Evolutionary conservation across 164 flowering plant genomes (phyloP), one percentile per base, ranked within the genome.

Genomic region (Sedum album): DNA sequence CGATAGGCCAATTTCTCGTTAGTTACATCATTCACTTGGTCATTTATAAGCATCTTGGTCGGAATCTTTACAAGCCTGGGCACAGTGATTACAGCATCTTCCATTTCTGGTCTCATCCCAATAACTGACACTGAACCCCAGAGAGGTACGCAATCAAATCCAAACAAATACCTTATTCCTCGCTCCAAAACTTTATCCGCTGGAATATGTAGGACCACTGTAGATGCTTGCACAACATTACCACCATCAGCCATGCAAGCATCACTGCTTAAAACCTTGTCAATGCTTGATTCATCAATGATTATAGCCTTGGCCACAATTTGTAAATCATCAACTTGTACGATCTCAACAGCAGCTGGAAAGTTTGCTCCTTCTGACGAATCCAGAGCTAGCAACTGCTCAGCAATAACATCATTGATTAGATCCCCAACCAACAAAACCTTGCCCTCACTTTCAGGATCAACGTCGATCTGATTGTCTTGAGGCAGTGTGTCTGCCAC

Each of bases 51-150:
- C 85, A 82, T 77, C 36, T 73, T 74, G 68, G 76, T 74, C 18
- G 85, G 85, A 72, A 79, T 73, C 70, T 77, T 74, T 55, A 76
- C 38, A 36, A 73, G 77, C 46, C 76, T 74, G 41, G 85, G 82
- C 5, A 65, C 72, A 48, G 74, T 71, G 25, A 81, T 70, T 55
- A 82, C 71, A 26, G 82, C 75, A 73, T 82, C 85, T 69, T 82
- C 85, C 85, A 82, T 82, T 68, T 82, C 85, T 5, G 79, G 75
- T 70, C 85, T 76, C 42, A 70, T 65, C 63, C 85, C 85, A 36
- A 76, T 42, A 5, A 76, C 70, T 17, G 79, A 82, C 46, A 76
- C 76, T 44, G 76, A 79, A 21, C 85, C 85, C 85, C 85, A 82
- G 26, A 79, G 78, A 15, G 85, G 82, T 21, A 76, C 49, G 65